Conservation (phyloP, 495 filamentous ascomycete species). For the Tuber brumale region DNA sequence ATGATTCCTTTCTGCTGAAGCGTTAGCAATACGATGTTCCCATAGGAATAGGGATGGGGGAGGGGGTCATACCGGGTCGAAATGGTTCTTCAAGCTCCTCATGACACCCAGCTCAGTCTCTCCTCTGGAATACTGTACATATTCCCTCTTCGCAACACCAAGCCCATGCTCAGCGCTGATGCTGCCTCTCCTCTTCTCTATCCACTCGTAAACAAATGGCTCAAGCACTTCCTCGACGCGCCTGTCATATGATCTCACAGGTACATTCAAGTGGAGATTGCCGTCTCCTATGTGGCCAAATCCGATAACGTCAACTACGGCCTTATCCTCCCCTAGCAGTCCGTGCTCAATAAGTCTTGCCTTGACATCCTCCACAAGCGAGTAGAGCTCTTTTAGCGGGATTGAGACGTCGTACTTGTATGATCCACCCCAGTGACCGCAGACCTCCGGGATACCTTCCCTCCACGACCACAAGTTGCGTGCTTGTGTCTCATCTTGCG, state of each 20-base stretch:
- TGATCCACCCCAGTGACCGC: constrained; percentile 86
- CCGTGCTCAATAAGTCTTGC: constrained; percentile 63
- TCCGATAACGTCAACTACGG: constrained; percentile 77
- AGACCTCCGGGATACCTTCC: constrained; percentile 80
- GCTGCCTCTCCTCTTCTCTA: constrained; percentile 73
- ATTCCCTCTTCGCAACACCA: constrained; percentile 89
- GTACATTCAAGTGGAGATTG: constrained; percentile 87
- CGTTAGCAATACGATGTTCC: constrained; percentile 14
- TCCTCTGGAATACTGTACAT: constrained; percentile 84
- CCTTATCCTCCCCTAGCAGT: constrained; percentile 57
- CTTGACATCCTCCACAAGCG: constrained; percentile 75
- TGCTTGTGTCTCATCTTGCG: constrained; percentile 85
- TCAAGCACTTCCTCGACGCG: constrained; percentile 82
- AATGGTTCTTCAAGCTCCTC: constrained; percentile 85
- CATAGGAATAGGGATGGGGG: not conserved
- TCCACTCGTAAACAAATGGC: constrained; percentile 97
- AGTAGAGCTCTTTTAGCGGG: constrained; percentile 77
- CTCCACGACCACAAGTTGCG: constrained; percentile 82
- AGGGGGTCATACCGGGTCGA: constrained; percentile 70
- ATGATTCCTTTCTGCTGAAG: constrained; percentile 71
- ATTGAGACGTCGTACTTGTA: constrained; percentile 99
- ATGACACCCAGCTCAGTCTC: constrained; percentile 80
- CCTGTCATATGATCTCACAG: constrained; percentile 74
- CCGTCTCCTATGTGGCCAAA: constrained; percentile 98
- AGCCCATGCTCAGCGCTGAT: constrained; percentile 96